A percentile compares a stretch with the other conserved stretches of the same genome.
Evolutionary conservation across 768 basidiomycete genomes (phyloP).

Genomic region (Auriscalpium vulgare): DNA sequence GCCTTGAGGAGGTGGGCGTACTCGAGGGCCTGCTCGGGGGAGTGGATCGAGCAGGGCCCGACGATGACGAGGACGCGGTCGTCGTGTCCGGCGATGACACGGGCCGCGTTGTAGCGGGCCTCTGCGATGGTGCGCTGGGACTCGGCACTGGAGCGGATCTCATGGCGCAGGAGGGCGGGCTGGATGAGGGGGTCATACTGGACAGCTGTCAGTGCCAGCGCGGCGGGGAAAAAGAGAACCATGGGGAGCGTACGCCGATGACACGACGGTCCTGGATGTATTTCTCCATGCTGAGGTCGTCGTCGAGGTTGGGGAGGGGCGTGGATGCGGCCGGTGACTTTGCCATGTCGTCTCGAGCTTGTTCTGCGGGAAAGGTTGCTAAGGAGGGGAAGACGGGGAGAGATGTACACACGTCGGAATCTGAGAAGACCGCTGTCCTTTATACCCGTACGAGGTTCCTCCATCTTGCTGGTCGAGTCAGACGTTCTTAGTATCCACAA

Average conservation of each 20-base stretch:
- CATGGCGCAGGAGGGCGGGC: conserved; percentile 83
- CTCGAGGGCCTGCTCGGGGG: conserved; percentile 73
- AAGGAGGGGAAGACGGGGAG: background rate
- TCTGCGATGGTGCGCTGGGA: conserved; percentile 72
- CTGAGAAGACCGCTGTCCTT: background rate
- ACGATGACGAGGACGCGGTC: conserved; percentile 85
- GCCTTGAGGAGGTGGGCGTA: conserved; percentile 69
- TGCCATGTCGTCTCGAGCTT: background rate
- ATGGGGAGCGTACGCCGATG: conserved; percentile 50
- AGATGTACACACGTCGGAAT: background rate
- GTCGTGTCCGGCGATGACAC: conserved; percentile 77
- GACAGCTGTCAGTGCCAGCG: conserved; percentile 5
- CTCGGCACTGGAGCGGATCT: conserved; percentile 57
- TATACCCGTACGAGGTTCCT: too few relatives aligned
- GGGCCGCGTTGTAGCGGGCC: conserved; percentile 72
- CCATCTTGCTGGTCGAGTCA: too few relatives aligned
- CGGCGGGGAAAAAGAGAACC: background rate
- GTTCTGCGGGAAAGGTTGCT: background rate
- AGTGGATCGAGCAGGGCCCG: conserved; percentile 95
- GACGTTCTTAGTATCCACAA: too few relatives aligned
- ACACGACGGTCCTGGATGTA: conserved; percentile 81
- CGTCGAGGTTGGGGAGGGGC: conserved; percentile 59
- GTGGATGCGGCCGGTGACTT: conserved; percentile 22
- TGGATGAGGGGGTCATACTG: conserved; percentile 97
- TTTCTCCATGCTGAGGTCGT: conserved; percentile 52